Base-by-base conservation (phyloP, 495 filamentous ascomycete genomes). In the Daldinia decipiens region DNA sequence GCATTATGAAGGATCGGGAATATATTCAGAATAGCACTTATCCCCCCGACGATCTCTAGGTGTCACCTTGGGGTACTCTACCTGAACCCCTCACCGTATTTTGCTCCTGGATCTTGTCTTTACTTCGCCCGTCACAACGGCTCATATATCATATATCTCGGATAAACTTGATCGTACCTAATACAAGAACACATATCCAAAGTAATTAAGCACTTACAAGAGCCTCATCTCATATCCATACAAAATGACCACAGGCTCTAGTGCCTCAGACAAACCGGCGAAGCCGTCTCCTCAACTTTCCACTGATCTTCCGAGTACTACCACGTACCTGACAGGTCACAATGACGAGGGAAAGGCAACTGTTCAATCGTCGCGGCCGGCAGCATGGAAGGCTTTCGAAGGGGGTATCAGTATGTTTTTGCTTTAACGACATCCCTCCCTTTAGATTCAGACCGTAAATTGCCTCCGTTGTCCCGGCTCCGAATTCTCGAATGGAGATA, bases 241-340 rank as follows among this genome's bases (percentile, higher is more conserved):
- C 12, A 38, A 38, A 24, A 38, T 57, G 34, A 21, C 32, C 4
- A 1, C 19, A 13, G 9, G 19, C 43, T 32, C 47, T n/a, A 9
- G 19, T 31, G 5, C 57, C 19, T 58, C 67, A 8, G 29, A 53
- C 3, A 21, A 26, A 51, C n/a, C 53, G 26, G 19, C 61, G 24
- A 63, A 66, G 52, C 17, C 53, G 7, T 54, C 67, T 7, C 27
- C 71, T 32, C 56, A 69, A 53, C 45, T 74, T n/a, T 31, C 64
- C 0, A 38, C 80, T 40, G 72, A 77, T 65, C 79, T 84, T 32
- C 82, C 72, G 1, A 70, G 67, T 19, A 74, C 77, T 1, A 75
- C 74, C 29, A 81, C 79, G 39, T 79, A 78, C 67, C 65, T 83
- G 19, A 84, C 82, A 0, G 76, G 76, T 12, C 81, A 84, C 59